A percentile compares a stretch with the other conserved stretches of the same genome.
These are phyloP conservation scores for Pythium sukuiense DNA, from an alignment of 352 stramenopile species.

Conservation along the genomic window DNA sequence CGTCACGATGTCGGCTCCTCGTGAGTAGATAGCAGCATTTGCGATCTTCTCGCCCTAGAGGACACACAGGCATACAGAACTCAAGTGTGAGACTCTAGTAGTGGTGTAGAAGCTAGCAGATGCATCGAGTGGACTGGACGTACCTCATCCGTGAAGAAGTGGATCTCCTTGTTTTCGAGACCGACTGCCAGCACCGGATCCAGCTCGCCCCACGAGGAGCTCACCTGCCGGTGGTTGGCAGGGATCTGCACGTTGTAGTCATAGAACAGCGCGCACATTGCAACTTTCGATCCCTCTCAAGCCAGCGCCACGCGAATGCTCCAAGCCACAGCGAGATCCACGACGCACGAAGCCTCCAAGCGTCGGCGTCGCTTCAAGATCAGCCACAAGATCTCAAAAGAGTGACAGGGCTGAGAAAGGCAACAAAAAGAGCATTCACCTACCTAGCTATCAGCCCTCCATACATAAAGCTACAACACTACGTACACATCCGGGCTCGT, in stretches of 20 bases:
- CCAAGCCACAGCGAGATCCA: neutral
- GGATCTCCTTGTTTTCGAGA: constrained; percentile 83
- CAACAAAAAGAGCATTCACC: neutral
- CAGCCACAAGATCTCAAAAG: neutral
- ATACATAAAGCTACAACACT: too few species aligned
- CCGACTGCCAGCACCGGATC: constrained; percentile 82
- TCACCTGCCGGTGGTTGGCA: constrained; percentile 65
- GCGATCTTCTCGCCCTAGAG: constrained; percentile 68
- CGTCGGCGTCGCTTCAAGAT: constrained; percentile 1
- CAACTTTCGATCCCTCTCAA: neutral
- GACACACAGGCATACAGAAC: neutral
- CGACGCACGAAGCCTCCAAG: neutral
- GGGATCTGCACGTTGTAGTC: constrained; percentile 77
- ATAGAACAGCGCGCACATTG: constrained; percentile 73
- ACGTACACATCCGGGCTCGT: neutral
- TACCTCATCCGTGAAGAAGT: constrained; percentile 91
- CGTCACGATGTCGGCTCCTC: constrained; percentile 66
- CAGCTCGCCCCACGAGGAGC: constrained; percentile 78
- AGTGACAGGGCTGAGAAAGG: neutral
- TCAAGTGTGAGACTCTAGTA: constrained; percentile 22
- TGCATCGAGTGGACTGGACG: neutral
- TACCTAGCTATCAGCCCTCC: too few species aligned
- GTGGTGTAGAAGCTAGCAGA: neutral
- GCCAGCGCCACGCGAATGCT: neutral
- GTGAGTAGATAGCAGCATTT: constrained; percentile 52